These are phyloP conservation scores for Cytospora mali DNA, from an alignment of 2,329 filamentous ascomycete genomes.

Conservation along the genomic window DNA sequence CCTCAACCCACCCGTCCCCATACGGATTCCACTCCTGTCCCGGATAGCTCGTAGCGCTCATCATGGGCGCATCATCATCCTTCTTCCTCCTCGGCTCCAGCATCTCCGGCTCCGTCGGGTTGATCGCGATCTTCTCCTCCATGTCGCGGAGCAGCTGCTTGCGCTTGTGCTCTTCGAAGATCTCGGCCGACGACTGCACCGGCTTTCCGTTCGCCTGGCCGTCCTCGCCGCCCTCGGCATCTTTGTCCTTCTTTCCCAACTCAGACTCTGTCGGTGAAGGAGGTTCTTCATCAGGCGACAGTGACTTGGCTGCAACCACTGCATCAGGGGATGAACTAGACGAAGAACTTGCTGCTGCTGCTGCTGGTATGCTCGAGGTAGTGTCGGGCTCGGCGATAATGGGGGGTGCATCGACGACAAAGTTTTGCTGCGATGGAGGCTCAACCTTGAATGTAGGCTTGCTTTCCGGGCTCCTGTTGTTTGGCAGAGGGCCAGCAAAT, in stretches of 20 bases:
- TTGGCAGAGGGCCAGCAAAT: slow-evolving; percentile 24
- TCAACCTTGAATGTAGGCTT: slow-evolving; percentile 17
- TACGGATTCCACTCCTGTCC: slow-evolving; percentile 72
- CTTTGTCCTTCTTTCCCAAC: slow-evolving; percentile 2
- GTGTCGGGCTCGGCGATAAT: slow-evolving; percentile 9
- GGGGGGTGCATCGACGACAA: slow-evolving; percentile 19
- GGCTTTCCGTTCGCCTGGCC: slow-evolving; percentile 27
- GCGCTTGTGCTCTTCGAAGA: slow-evolving; percentile 48
- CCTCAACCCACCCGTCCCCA: slow-evolving; percentile 35
- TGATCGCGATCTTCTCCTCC: slow-evolving; percentile 57
- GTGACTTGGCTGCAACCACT: not conserved
- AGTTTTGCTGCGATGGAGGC: slow-evolving; percentile 19
- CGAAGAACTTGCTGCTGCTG: slow-evolving; percentile 29
- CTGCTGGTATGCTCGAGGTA: slow-evolving; percentile 17
- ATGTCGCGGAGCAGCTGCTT: slow-evolving; percentile 47
- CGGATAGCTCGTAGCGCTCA: slow-evolving; percentile 70
- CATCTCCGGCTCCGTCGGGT: slow-evolving; percentile 36
- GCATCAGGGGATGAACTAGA: not conserved
- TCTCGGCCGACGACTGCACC: slow-evolving; percentile 36
- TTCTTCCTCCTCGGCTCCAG: slow-evolving; percentile 40
- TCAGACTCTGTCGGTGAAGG: slow-evolving; percentile 15
- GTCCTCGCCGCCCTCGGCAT: slow-evolving; percentile 11
- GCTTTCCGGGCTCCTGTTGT: slow-evolving; percentile 17
- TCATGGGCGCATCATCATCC: slow-evolving; percentile 54
- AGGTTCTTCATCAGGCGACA: slow-evolving; percentile 31